Percentiles rank a stretch among this genome's conserved stretches.
Evolutionary conservation across 2,329 filamentous ascomycete genomes (phyloP).

Genomic region (Paracamarosporium sp.): DNA sequence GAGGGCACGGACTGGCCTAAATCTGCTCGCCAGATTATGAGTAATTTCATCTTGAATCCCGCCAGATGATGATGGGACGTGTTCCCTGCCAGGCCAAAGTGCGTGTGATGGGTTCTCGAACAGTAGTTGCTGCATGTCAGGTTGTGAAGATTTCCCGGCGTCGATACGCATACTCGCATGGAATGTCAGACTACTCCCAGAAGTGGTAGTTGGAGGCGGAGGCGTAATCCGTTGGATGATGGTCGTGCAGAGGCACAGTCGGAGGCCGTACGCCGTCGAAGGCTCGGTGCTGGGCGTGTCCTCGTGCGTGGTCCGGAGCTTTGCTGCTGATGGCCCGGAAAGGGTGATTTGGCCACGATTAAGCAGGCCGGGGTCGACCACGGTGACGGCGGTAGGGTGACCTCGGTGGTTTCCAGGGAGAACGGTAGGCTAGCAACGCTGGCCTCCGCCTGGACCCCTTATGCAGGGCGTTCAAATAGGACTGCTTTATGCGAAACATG

Average conservation of each 20-base stretch:
- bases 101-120: not conserved
- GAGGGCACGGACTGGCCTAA: not conserved
- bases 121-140: too few species aligned
- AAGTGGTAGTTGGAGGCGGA: not conserved
- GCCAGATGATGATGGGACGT: not conserved
- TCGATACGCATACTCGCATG: too few species aligned
- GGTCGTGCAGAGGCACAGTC: not conserved
- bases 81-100: not conserved
- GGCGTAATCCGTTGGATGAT: not conserved
- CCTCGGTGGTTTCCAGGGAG: slow-evolving; percentile 5
- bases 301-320: too few species aligned
- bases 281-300: too few species aligned
- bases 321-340: too few species aligned
- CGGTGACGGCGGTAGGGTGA: not conserved
- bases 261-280: not conserved
- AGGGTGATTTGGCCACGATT: not conserved
- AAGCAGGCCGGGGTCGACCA: not conserved
- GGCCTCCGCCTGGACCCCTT: slow-evolving; percentile 2
- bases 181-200: too few species aligned
- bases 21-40: not conserved
- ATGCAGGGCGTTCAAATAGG: slow-evolving; percentile 10
- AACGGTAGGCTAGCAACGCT: slow-evolving; percentile 2
- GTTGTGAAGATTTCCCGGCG: too few species aligned
- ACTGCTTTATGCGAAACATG: slow-evolving; percentile 16
- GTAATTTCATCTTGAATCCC: not conserved